Conservation (phyloP, 192 early-diverging fungal genomes). For the Haplosporangium gracile region DNA sequence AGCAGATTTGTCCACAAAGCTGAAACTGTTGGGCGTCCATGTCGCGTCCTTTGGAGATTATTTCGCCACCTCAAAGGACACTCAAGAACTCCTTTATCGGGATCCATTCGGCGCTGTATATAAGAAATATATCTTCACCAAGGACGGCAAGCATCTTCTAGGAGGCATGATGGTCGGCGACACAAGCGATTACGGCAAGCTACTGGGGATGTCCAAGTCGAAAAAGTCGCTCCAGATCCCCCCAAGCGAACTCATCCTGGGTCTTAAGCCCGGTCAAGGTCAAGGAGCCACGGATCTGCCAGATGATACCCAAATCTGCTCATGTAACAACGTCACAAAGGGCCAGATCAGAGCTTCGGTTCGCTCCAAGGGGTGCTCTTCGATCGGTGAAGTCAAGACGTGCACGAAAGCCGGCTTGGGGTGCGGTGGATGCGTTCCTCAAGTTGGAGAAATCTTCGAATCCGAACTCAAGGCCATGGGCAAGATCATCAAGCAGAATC, state of each 20-base stretch:
- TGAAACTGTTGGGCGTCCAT: slow-evolving; percentile 77
- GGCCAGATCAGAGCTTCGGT: slow-evolving; percentile 65
- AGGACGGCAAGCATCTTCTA: slow-evolving; percentile 74
- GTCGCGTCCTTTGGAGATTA: slow-evolving; percentile 80
- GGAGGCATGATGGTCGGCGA: slow-evolving; percentile 81
- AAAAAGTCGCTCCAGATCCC: slow-evolving; percentile 58
- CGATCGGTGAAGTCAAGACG: slow-evolving; percentile 68
- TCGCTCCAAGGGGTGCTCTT: slow-evolving; percentile 54
- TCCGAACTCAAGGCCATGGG: slow-evolving; percentile 71
- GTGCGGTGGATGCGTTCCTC: slow-evolving; percentile 75
- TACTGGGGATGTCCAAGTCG: slow-evolving; percentile 69
- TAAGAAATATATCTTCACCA: slow-evolving; percentile 71
- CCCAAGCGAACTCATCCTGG: slow-evolving; percentile 69
- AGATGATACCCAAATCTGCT: slow-evolving; percentile 79
- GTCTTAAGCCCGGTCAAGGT: slow-evolving; percentile 47
- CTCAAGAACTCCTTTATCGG: slow-evolving; percentile 59
- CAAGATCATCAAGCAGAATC: slow-evolving; percentile 61
- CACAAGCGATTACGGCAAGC: slow-evolving; percentile 73
- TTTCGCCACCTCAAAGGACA: slow-evolving; percentile 61
- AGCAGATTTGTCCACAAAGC: slow-evolving; percentile 76
- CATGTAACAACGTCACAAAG: slow-evolving; percentile 79
- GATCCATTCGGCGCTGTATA: slow-evolving; percentile 71
- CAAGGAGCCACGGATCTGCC: slow-evolving; percentile 66
- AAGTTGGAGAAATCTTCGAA: slow-evolving; percentile 70
- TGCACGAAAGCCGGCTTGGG: slow-evolving; percentile 73